Conservation (phyloP, 176 grass and related monocot species). For the Zoysia pacifica region DNA sequence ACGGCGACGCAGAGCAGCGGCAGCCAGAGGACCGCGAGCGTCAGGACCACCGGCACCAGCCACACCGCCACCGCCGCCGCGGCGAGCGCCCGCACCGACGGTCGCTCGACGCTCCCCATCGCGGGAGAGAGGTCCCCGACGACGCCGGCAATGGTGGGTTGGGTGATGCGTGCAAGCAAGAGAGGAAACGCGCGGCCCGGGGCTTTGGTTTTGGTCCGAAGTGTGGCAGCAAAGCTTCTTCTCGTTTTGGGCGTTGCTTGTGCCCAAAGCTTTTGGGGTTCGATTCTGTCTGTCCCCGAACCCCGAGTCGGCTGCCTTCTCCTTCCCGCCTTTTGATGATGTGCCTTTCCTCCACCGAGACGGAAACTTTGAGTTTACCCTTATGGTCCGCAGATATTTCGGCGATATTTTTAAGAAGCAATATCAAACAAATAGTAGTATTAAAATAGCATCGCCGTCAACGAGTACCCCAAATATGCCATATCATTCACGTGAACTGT, state of each 20-base stretch:
- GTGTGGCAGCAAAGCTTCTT: not conserved
- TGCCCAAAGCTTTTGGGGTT: not conserved
- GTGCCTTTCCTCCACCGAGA: not conserved
- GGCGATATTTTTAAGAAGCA: no score
- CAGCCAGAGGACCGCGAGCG: conserved; percentile 42
- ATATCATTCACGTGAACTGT: no score
- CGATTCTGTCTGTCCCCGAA: not conserved
- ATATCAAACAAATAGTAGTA: no score
- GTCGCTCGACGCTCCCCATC: not conserved
- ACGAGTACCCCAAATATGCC: no score
- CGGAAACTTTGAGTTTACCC: not conserved
- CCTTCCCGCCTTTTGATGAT: not conserved
- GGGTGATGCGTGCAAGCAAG: not conserved
- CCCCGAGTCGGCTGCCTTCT: not conserved
- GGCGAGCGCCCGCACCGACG: conserved; percentile 20
- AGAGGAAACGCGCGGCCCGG: not conserved
- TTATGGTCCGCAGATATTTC: not conserved
- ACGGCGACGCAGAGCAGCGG: conserved; percentile 60
- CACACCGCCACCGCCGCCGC: conserved; percentile 37
- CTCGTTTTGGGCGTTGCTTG: not conserved
- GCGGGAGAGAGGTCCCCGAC: not conserved
- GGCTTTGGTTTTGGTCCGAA: not conserved
- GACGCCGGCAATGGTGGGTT: not conserved
- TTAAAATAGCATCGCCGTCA: no score
- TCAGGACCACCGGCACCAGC: conserved; percentile 42